Percentiles rank a stretch among this genome's conserved stretches.
Evolutionary conservation across 805 yeast genomes (phyloP).

Genomic region (Cyberlindnera sargentensis): DNA sequence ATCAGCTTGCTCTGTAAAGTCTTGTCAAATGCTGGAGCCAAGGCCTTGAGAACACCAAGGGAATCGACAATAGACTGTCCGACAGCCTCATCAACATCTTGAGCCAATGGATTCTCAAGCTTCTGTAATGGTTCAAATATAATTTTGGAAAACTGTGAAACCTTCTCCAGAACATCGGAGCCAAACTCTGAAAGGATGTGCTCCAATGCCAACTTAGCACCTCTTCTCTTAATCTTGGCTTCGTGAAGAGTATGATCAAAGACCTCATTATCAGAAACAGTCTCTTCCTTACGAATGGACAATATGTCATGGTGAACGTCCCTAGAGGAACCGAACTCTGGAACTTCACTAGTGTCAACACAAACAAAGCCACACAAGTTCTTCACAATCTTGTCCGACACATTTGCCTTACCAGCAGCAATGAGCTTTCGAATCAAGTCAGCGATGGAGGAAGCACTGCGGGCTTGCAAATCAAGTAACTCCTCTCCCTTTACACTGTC

Average conservation of each 20-base stretch:
- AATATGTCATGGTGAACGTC: constrained; percentile 48
- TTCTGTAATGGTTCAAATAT: constrained; percentile 59
- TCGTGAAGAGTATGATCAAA: constrained; percentile 59
- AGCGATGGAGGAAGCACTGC: constrained; percentile 67
- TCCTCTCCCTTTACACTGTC: constrained; percentile 81
- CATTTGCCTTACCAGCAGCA: constrained; percentile 51
- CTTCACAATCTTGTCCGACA: constrained; percentile 82
- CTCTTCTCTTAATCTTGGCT: constrained; percentile 77
- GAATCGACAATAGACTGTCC: constrained; percentile 87
- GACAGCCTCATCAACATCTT: constrained; percentile 32
- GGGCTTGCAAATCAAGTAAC: constrained; percentile 53
- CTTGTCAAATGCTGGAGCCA: constrained; percentile 53
- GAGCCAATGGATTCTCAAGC: constrained; percentile 24
- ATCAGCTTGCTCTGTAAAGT: constrained; percentile 44
- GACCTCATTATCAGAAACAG: constrained; percentile 52
- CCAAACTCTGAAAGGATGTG: constrained; percentile 48
- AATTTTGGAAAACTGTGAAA: constrained; percentile 59
- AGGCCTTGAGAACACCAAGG: constrained; percentile 70
- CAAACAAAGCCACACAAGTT: constrained; percentile 90
- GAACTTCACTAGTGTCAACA: constrained; percentile 93
- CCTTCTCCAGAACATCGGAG: constrained; percentile 43
- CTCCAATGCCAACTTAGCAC: constrained; percentile 70
- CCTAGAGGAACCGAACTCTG: constrained; percentile 73
- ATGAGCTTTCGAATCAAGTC: constrained; percentile 55
- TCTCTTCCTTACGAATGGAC: constrained; percentile 73